phyloP scores from a whole-genome alignment of 345 rosid genomes.

The Populus pruinosa region DNA sequence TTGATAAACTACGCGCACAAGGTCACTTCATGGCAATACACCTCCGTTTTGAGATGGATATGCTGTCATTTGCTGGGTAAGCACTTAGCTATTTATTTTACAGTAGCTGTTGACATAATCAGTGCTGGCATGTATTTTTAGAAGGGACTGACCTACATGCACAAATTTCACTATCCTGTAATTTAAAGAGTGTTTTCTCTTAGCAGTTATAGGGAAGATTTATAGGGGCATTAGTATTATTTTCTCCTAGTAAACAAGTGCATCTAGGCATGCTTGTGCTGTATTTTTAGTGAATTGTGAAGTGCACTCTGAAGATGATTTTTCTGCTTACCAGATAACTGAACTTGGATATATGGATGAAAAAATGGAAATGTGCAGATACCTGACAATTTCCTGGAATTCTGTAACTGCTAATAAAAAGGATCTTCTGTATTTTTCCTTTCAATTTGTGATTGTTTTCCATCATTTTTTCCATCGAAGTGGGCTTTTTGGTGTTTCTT shows the following conservation, averaged over 20 bases:
- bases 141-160: not conserved
- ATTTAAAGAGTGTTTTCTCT: not conserved
- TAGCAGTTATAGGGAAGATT: not conserved
- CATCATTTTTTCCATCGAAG: not conserved
- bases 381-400: slow-evolving; percentile 2
- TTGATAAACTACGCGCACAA: slow-evolving; percentile 88
- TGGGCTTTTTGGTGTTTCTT: not conserved
- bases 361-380: not conserved
- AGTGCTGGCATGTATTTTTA: not conserved
- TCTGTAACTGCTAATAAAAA: not conserved
- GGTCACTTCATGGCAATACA: slow-evolving; percentile 99
- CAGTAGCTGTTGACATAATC: not conserved
- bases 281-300: not conserved
- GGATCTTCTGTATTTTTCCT: not conserved
- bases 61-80: slow-evolving; percentile 99
- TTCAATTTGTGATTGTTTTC: not conserved
- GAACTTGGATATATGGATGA: not conserved
- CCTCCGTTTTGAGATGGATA: slow-evolving; percentile 99
- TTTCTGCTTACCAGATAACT: not conserved
- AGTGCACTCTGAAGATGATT: not conserved
- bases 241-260: not conserved
- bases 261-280: not conserved
- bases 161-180: not conserved
- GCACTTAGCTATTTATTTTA: slow-evolving; percentile 21
- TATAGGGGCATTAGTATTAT: not conserved